Evolutionary conservation across 805 yeast genomes (phyloP), one percentile per base, ranked within the genome.

Genomic region (Starmerella davenportii): DNA sequence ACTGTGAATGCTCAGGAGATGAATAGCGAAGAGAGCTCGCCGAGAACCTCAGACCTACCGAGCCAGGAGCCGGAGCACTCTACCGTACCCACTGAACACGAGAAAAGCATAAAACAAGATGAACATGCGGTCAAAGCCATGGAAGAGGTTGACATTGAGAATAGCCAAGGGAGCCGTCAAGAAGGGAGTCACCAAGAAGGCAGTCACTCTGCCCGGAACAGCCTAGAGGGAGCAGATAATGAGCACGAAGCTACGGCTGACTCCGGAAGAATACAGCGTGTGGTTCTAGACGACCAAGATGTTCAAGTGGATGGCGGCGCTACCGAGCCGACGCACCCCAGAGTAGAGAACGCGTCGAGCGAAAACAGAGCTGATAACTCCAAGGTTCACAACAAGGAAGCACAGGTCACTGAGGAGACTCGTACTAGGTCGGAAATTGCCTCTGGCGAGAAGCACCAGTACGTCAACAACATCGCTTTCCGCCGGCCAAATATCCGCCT

Each of bases 401-500:
- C n/a, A n/a, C n/a, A n/a, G n/a, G n/a, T n/a, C n/a, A n/a, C n/a
- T n/a, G n/a, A n/a, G n/a, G n/a, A n/a, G n/a, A n/a, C n/a, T n/a
- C n/a, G n/a, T n/a, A n/a, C n/a, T n/a, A n/a, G n/a, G n/a, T n/a
- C n/a, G n/a, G 11, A 7, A 11, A 23, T 23, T 11, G 7, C 11
- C 25, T 7, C 9, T 11, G 11, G 11, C 25, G 25, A 7, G 7
- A 29, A 29, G 19, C 32, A 29, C 32, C 28, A 25, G 11, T 25
- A 11, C 13, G 14, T 25, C 14, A 29, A 38, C 14, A 37, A 42
- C 14, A 38, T 48, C 7, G 40, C 33, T 4, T 42, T 39, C 21
- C 52, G 53, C 3, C 38, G 53, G n/a, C 56, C 56, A 0, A 34
- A 44, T 16, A 36, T 52, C 11, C 27, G 40, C 4, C 37, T 34